Base-by-base conservation (phyloP, 75 land plant species). In the Sequoia sempervirens region DNA sequence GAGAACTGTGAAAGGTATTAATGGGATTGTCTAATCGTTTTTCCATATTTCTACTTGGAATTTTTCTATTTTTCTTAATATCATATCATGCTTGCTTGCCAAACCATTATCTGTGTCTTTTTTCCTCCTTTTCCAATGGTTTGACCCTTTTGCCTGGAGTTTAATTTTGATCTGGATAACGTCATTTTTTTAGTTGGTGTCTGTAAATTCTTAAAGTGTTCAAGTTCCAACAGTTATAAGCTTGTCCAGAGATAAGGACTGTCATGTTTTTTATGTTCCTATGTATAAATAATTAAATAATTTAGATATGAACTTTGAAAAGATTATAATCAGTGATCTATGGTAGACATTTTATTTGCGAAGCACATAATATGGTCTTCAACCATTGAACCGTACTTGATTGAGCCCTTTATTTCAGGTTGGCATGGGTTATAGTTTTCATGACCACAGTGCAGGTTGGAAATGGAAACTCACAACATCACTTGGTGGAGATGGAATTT, bases 391-490 rank as follows among this genome's bases (percentile, higher is more conserved):
- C 3, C 34, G 37, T 50, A 36, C 32, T 26, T 80, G 68, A 54
- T 58, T 17, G 26, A 32, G 14, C 36, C 53, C 4, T 81, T 23
- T 34, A 32, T 34, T 23, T 14, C 89, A 97, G 99, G 90, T 97
- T 61, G 99, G 99, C 7, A 68, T 97, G 84, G 99, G 98, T 73
- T 97, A 95, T 81, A 95, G 88, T 82, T 97, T 95, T 82, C 91
- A 85, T n/a, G 80, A 88, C 40, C 82, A 95, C 85, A 85, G 87
- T 45, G 95, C 90, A 82, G 96, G 98, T 28, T 97, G 98, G 98
- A 97, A 95, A 84, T 97, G 99, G 99, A 95, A 91, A 87, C 85
- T 97, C 30, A 91, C 98, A 41, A 90, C 99, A 73, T 90, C 96
- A 61, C 90, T 89, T 69, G 99, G 98, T 53, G 96, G 92, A 38